Conservation (phyloP, 2,329 filamentous ascomycete species). For the Fusarium circinatum region DNA sequence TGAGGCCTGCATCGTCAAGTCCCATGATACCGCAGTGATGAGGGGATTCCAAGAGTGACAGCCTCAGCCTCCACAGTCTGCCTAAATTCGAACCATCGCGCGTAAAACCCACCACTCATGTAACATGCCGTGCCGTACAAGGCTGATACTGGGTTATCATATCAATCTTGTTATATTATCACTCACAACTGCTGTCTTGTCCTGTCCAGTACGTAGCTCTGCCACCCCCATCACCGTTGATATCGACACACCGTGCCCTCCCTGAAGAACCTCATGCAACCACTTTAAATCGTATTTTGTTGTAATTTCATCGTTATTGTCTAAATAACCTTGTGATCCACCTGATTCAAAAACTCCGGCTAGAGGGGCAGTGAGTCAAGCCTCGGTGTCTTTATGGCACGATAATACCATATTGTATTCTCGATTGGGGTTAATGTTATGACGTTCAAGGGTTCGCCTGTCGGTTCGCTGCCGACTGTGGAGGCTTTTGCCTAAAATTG, state of each 20-base stretch:
- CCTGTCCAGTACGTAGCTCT: neutral
- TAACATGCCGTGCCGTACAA: conserved; percentile 25
- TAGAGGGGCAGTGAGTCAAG: conserved; percentile 19
- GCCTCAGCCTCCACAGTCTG: conserved; percentile 36
- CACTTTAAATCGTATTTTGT: conserved; percentile 20
- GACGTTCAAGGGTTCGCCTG: conserved; percentile 12
- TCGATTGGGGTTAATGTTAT: conserved; percentile 1
- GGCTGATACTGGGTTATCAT: conserved; percentile 21
- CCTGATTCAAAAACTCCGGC: conserved; percentile 11
- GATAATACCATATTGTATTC: conserved; percentile 3
- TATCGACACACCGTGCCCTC: conserved; percentile 21
- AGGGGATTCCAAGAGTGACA: conserved; percentile 19
- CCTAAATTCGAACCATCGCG: conserved; percentile 33
- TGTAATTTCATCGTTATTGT: neutral
- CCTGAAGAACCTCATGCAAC: conserved; percentile 25
- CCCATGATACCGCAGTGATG: conserved; percentile 22
- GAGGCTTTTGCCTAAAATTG: conserved; percentile 42
- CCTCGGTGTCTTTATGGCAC: conserved; percentile 1
- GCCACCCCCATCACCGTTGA: conserved; percentile 12
- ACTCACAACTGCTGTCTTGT: neutral
- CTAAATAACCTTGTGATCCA: neutral
- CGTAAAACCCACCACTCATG: conserved; percentile 16
- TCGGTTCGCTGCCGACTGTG: conserved; percentile 24
- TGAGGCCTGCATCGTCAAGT: conserved; percentile 3
- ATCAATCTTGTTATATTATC: neutral